These are phyloP conservation scores for Mycena leptocephala DNA, from an alignment of 768 basidiomycete genomes.

Conservation along the genomic window DNA sequence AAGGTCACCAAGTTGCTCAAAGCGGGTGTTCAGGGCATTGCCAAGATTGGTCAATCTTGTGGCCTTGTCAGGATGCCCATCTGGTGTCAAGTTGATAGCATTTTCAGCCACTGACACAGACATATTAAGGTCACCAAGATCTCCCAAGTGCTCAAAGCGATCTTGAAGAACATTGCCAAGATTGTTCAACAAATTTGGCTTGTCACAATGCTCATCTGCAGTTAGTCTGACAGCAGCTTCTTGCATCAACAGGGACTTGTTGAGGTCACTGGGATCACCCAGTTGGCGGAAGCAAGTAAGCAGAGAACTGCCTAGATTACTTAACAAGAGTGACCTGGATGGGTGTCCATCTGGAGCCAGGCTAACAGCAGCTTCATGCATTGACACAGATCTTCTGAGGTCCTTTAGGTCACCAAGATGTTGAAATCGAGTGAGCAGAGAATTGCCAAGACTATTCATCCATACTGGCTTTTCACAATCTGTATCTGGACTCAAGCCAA, in stretches of 20 bases:
- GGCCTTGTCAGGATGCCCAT: conserved; percentile 17
- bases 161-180: too few species aligned
- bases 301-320: background rate
- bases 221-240: conserved; percentile 17
- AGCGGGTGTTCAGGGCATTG: too few species aligned
- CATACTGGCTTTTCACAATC: too few species aligned
- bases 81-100: conserved; percentile 14
- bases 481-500: too few species aligned
- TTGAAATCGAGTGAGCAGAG: background rate
- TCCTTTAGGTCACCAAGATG: background rate
- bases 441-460: background rate
- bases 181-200: conserved; percentile 7
- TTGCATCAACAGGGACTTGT: background rate
- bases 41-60: conserved; percentile 21
- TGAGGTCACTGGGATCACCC: background rate
- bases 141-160: too few species aligned
- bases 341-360: background rate
- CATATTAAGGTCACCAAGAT: background rate
- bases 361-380: background rate
- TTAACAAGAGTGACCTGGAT: background rate
- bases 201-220: conserved; percentile 7
- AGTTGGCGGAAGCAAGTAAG: background rate
- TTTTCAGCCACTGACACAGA: background rate
- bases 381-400: background rate
- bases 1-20: conserved; percentile 12